phyloP scores from a whole-genome alignment of 2,329 filamentous ascomycete species.

The Pseudogymnoascus destructans region DNA sequence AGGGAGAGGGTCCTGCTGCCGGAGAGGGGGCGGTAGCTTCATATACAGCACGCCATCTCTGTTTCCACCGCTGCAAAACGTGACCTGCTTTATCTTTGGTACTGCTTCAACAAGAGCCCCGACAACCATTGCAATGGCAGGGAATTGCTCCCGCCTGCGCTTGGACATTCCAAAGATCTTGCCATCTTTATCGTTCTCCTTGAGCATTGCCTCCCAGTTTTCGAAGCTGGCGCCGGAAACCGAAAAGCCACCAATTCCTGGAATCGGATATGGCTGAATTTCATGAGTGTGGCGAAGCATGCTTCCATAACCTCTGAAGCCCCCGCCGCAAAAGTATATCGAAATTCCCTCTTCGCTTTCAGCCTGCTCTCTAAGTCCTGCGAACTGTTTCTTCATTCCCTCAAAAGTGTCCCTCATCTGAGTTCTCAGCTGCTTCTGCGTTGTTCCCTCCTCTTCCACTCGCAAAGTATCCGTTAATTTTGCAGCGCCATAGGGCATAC shows the following conservation, averaged over 20 bases:
- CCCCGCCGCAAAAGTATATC: constrained; percentile 78
- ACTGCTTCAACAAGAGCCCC: constrained; percentile 57
- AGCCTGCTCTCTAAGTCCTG: constrained; percentile 36
- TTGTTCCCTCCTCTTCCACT: constrained; percentile 28
- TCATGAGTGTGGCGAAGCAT: constrained; percentile 69
- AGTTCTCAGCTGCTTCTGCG: constrained; percentile 33
- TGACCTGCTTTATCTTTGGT: constrained; percentile 57
- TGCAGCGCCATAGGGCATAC: constrained; percentile 49
- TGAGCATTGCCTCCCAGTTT: constrained; percentile 38
- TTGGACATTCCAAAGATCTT: constrained; percentile 69
- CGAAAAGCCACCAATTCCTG: constrained; percentile 67
- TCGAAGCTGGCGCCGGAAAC: constrained; percentile 49
- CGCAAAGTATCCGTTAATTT: constrained; percentile 38
- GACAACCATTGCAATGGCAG: constrained; percentile 71
- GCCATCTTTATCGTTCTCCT: constrained; percentile 36
- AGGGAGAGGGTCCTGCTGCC: constrained; percentile 51
- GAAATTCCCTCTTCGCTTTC: constrained; percentile 38
- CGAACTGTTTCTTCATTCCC: constrained; percentile 36
- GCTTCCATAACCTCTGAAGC: constrained; percentile 83
- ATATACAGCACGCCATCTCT: constrained; percentile 72
- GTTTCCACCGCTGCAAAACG: constrained; percentile 80
- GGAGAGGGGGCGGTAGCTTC: constrained; percentile 44
- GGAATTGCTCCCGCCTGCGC: constrained; percentile 66
- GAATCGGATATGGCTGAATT: constrained; percentile 68
- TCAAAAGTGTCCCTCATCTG: constrained; percentile 49